Percentiles rank a stretch among this genome's conserved stretches.
phyloP scores from a whole-genome alignment of 108 stramenopile species.

The Mediolabrus comicus region DNA sequence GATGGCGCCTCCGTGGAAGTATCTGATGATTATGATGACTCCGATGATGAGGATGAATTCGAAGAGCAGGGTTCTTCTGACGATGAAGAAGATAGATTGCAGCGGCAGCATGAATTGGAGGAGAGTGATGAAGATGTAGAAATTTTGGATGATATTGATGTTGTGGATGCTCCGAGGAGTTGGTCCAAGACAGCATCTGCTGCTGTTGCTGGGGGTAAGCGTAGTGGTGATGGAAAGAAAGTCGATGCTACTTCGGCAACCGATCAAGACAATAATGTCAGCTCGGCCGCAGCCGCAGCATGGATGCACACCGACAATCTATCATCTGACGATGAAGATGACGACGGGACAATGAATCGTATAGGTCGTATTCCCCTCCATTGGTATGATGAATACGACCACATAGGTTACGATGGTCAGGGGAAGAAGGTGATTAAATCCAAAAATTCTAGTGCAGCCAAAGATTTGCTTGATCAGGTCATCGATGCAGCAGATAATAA shows the following conservation, averaged over 20 bases:
- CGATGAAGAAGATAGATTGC: slow-evolving; percentile 74
- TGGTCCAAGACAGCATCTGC: slow-evolving; percentile 36
- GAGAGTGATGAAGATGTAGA: slow-evolving; percentile 71
- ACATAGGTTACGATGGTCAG: slow-evolving; percentile 94
- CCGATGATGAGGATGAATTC: slow-evolving; percentile 58
- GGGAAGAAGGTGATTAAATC: slow-evolving; percentile 87
- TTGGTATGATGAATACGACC: slow-evolving; percentile 97
- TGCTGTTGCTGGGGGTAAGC: slow-evolving; percentile 20
- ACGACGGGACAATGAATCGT: slow-evolving; percentile 80
- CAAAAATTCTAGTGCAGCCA: slow-evolving; percentile 40
- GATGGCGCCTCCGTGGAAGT: slow-evolving; percentile 34
- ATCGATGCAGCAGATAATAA: slow-evolving; percentile 74
- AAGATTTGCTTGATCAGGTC: slow-evolving; percentile 75
- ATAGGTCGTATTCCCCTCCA: slow-evolving; percentile 97
- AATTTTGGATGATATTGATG: slow-evolving; percentile 61
- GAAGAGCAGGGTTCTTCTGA: slow-evolving; percentile 89
- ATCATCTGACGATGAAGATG: slow-evolving; percentile 97
- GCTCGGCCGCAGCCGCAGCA: slow-evolving; percentile 24
- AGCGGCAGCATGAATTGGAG: slow-evolving; percentile 48
- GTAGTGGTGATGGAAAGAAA: slow-evolving; percentile 23
- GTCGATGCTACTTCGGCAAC: not conserved
- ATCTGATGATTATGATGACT: slow-evolving; percentile 38
- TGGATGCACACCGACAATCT: slow-evolving; percentile 94
- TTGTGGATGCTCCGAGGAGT: slow-evolving; percentile 61
- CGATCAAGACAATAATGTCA: not conserved